Percentiles rank a stretch among this genome's conserved stretches.
Evolutionary conservation across 768 basidiomycete genomes (phyloP).

Genomic region (Solioccasus polychromus): DNA sequence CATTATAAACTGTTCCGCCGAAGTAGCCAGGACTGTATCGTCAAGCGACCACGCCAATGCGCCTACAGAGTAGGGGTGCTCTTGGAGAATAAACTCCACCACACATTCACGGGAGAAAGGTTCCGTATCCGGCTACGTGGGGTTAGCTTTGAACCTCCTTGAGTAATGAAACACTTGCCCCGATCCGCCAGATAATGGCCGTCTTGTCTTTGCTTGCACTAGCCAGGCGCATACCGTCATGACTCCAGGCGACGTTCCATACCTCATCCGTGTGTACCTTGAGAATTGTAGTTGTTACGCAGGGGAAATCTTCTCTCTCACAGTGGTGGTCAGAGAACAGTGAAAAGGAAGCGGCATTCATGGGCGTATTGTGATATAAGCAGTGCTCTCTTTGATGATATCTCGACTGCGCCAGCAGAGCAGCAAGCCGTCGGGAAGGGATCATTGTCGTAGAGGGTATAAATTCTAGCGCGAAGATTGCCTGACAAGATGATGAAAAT

Average conservation of each 20-base stretch:
- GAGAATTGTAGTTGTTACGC: constrained; percentile 79
- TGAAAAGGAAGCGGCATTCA: constrained; percentile 60
- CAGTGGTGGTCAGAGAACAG: constrained; percentile 87
- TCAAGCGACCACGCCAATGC: constrained; percentile 93
- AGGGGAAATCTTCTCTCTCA: constrained; percentile 78
- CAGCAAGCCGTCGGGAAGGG: constrained; percentile 81
- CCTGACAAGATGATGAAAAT: background rate
- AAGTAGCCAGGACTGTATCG: constrained; percentile 78
- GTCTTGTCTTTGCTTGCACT: constrained; percentile 85
- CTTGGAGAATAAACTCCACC: constrained; percentile 57
- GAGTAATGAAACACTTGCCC: constrained; percentile 49
- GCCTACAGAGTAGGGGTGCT: constrained; percentile 77
- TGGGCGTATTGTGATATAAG: constrained; percentile 79
- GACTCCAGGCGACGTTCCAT: constrained; percentile 96
- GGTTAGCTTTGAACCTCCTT: constrained; percentile 5
- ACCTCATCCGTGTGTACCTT: constrained; percentile 91
- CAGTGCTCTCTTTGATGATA: constrained; percentile 77
- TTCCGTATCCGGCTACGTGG: constrained; percentile 42
- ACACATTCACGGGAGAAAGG: constrained; percentile 57
- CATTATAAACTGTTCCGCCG: constrained; percentile 77
- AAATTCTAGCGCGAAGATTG: constrained; percentile 51
- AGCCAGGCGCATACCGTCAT: constrained; percentile 79
- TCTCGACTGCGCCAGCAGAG: constrained; percentile 83
- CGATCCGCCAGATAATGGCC: constrained; percentile 86
- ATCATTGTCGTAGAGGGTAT: constrained; percentile 93